Evolutionary conservation across 345 rosid genomes (phyloP).

Genomic region (Aquilaria malaccensis): DNA sequence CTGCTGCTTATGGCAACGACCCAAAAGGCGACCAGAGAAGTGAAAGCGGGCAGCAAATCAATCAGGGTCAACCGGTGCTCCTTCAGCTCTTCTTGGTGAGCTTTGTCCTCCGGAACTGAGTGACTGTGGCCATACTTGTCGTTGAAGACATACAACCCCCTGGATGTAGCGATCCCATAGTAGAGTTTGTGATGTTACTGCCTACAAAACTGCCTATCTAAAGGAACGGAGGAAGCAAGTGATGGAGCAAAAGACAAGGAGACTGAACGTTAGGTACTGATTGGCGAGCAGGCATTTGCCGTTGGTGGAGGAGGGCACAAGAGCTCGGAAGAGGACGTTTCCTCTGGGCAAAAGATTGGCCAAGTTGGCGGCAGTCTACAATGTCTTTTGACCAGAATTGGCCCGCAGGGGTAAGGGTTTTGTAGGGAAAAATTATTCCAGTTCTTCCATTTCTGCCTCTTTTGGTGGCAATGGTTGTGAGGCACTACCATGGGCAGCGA

Average conservation of each 20-base stretch:
- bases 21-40: constrained; percentile 36
- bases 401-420: too few species aligned
- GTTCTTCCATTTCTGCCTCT: too few species aligned
- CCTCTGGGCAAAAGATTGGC: constrained; percentile 53
- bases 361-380: constrained; percentile 33
- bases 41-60: constrained; percentile 43
- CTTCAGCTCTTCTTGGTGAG: background rate
- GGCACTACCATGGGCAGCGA: too few species aligned
- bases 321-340: constrained; percentile 35
- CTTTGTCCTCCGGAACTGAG: background rate
- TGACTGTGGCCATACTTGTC: constrained; percentile 3
- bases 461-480: too few species aligned
- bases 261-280: constrained; percentile 25
- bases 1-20: constrained; percentile 33
- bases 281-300: constrained; percentile 27
- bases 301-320: constrained; percentile 41
- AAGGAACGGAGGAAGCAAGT: constrained; percentile 42
- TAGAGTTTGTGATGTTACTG: constrained; percentile 22
- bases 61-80: constrained; percentile 16
- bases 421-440: too few species aligned
- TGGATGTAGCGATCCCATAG: constrained; percentile 36
- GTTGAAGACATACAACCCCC: constrained; percentile 30
- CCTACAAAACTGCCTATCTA: constrained; percentile 44
- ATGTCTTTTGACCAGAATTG: constrained; percentile 6
- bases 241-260: constrained; percentile 19